Conservation (phyloP, 192 early-diverging fungal species). For the Backusella circina region DNA sequence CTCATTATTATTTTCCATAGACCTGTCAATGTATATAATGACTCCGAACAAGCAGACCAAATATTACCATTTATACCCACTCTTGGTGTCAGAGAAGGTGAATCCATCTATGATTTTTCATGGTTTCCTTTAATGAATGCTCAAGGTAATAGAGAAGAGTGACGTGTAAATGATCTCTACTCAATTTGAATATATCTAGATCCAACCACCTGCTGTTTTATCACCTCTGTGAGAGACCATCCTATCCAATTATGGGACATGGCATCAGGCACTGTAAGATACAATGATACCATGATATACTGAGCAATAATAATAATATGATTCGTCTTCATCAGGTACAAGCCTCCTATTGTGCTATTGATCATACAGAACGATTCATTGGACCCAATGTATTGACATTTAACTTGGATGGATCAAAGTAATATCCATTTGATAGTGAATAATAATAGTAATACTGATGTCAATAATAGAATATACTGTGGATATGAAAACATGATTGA, state of each 20-base stretch:
- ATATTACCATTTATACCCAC: not conserved
- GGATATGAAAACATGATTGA: slow-evolving; percentile 67
- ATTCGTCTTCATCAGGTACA: slow-evolving; percentile 38
- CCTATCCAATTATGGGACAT: slow-evolving; percentile 78
- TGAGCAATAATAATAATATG: not conserved
- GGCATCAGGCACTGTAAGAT: slow-evolving; percentile 50
- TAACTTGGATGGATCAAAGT: slow-evolving; percentile 61
- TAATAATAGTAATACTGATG: not conserved
- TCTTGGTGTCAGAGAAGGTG: slow-evolving; percentile 39
- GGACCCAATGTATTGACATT: slow-evolving; percentile 68
- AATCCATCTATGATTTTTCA: slow-evolving; percentile 56
- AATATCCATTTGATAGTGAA: slow-evolving; percentile 8
- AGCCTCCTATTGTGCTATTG: slow-evolving; percentile 62
- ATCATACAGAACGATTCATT: slow-evolving; percentile 61
- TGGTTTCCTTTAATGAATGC: slow-evolving; percentile 64
- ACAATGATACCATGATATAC: too few relatives aligned
- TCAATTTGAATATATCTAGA: slow-evolving; percentile 24
- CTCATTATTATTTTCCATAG: slow-evolving; percentile 19
- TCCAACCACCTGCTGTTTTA: slow-evolving; percentile 57
- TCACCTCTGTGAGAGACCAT: slow-evolving; percentile 67
- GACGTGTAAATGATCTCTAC: too few relatives aligned
- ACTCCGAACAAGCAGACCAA: not conserved
- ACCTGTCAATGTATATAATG: not conserved
- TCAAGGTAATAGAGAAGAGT: slow-evolving; percentile 27
- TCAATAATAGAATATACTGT: slow-evolving; percentile 52